A percentile compares a stretch with the other conserved stretches of the same genome.
phyloP scores from a whole-genome alignment of 176 grass and related monocot genomes.

The Carex pumila region DNA sequence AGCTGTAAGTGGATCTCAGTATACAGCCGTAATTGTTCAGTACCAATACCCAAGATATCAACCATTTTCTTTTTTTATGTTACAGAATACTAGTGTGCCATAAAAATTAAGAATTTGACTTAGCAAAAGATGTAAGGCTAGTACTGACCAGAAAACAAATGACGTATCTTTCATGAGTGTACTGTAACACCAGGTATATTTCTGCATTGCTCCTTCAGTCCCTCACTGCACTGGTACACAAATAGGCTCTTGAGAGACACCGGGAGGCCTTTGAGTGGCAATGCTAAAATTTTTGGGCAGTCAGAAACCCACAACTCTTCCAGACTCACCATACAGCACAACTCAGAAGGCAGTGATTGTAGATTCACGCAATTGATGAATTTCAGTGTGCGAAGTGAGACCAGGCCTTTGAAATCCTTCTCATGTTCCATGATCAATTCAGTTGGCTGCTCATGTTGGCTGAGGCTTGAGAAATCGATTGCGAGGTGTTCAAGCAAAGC shows the following conservation, averaged over 20 bases:
- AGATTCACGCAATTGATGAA: conserved; percentile 14
- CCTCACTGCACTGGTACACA: conserved; percentile 1
- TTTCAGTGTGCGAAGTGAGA: not conserved
- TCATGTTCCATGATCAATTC: not conserved
- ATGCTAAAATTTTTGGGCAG: not conserved
- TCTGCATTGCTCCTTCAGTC: not conserved
- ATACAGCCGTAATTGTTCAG: not conserved
- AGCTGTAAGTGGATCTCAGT: not conserved
- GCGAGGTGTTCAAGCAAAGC: not conserved
- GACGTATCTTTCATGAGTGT: not conserved
- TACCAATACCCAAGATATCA: not conserved
- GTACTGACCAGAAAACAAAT: not conserved
- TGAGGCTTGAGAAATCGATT: conserved; percentile 9
- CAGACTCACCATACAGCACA: not conserved
- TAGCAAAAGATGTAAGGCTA: not conserved
- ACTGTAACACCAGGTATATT: not conserved
- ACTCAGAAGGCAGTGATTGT: conserved; percentile 10
- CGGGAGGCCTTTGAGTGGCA: not conserved
- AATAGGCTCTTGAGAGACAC: conserved; percentile 6
- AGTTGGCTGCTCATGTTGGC: not conserved
- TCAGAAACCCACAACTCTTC: conserved; percentile 18
- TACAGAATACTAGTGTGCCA: not conserved
- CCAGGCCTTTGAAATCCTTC: not conserved
- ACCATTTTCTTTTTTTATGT: not conserved
- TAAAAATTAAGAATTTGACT: not conserved